These are phyloP conservation scores for Phialemonium atrogriseum DNA, from an alignment of 2,329 filamentous ascomycete genomes.

Conservation along the genomic window DNA sequence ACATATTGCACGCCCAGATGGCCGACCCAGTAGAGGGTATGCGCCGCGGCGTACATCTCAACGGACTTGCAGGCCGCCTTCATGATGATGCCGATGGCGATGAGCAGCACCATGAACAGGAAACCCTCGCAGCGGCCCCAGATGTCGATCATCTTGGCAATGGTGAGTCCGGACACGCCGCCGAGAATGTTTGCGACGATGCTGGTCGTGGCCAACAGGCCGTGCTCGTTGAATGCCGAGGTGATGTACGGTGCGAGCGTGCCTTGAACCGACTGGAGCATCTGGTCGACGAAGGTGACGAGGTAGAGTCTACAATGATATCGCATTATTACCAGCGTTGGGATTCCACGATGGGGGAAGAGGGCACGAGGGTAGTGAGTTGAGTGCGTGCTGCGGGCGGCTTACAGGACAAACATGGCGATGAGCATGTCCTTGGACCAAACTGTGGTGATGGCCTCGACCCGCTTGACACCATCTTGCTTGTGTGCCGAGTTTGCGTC, in stretches of 20 bases:
- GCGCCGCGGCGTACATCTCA: conserved; percentile 51
- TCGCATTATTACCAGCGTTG: no score
- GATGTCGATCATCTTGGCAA: conserved; percentile 59
- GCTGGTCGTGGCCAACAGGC: conserved; percentile 6
- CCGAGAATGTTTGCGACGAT: conserved; percentile 45
- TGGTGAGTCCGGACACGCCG: conserved; percentile 54
- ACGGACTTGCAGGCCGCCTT: conserved; percentile 55
- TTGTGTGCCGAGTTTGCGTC: no score
- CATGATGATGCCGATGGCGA: conserved; percentile 46
- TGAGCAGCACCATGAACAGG: conserved; percentile 40
- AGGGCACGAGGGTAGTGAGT: no score
- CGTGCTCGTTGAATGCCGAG: not conserved
- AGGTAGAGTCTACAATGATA: no score
- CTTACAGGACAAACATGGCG: no score
- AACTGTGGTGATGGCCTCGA: no score
- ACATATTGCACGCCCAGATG: conserved; percentile 28
- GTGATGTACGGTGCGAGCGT: no score
- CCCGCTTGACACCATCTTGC: no score
- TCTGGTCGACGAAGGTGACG: not conserved
- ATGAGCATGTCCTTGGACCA: no score
- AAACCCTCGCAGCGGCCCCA: conserved; percentile 59
- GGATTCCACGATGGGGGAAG: no score
- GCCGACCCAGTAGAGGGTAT: conserved; percentile 58
- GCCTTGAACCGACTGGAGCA: no score
- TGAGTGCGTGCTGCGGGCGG: no score